Conservation (phyloP, 345 rosid species). For the Boechera stricta region DNA sequence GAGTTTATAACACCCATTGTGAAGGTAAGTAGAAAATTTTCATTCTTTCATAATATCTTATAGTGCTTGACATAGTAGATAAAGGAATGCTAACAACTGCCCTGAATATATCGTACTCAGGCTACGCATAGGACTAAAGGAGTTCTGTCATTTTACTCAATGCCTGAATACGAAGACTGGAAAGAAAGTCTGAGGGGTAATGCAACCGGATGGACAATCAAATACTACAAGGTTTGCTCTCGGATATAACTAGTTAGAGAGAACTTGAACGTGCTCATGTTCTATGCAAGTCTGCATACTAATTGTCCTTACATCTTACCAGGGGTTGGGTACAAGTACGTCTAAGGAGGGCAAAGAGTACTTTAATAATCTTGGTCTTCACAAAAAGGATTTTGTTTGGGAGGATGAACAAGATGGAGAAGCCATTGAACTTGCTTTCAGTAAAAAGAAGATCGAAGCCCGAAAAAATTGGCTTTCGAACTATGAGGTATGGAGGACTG, state of each 20-base stretch:
- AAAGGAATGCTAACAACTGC: constrained; percentile 20
- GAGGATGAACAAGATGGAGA: constrained; percentile 80
- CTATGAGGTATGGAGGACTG: constrained; percentile 58
- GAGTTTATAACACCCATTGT: constrained; percentile 97
- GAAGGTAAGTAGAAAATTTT: constrained; percentile 59
- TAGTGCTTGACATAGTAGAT: neutral
- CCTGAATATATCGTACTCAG: constrained; percentile 44
- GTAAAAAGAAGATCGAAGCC: constrained; percentile 96
- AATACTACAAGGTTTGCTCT: constrained; percentile 89
- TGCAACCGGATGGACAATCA: constrained; percentile 82
- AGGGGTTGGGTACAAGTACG: constrained; percentile 98
- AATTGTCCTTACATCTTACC: neutral
- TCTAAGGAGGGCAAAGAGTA: constrained; percentile 79
- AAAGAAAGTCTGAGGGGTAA: constrained; percentile 69
- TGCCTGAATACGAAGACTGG: constrained; percentile 95
- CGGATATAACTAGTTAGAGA: constrained; percentile 10
- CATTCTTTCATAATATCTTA: neutral
- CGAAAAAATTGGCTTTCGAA: constrained; percentile 94
- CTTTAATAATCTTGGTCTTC: constrained; percentile 60
- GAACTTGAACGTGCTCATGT: neutral
- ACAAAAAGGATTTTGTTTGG: constrained; percentile 93
- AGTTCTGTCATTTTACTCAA: constrained; percentile 72
- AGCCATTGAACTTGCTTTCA: constrained; percentile 95
- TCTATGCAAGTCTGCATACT: neutral
- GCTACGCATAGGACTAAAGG: constrained; percentile 64